Base-by-base conservation (phyloP, 345 rosid genomes). In the Ceriops zippeliana region DNA sequence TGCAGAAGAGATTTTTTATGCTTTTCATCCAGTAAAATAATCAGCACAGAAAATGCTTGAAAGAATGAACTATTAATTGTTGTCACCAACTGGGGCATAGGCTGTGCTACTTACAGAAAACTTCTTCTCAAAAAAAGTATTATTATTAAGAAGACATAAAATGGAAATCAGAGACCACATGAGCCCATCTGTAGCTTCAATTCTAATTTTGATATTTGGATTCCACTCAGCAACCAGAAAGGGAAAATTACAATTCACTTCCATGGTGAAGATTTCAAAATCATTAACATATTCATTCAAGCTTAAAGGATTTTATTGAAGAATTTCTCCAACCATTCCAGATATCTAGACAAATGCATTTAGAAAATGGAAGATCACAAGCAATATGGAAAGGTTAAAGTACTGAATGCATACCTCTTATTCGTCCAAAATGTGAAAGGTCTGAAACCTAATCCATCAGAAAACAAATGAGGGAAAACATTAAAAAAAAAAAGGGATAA, bases 371-470 rank as follows among this genome's bases (percentile, higher is more conserved):
- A 56, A 22, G 26, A 10, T 22, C 16, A 24, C 1, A 5, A 8
- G 28, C 15, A 24, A 56, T 24, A 56, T 56, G 59, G 17, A 56
- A 56, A 56, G 30, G 49, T 13, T 56, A 21, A n/a, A 24, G 13
- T 24, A 27, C 17, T 0, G 42, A 70, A 63, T 59, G 7, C 30
- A 31, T 78, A 92, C 98, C 98, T 86, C 96, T 82, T 74, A 92
- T 83, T 73, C 96, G 84, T 54, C 98, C 98, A 77, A 83, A 92
- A 82, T 87, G 93, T 42, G 98, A 92, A 68, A 88, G 87, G 66
- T 92, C 89, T 68, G 74, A 81, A 66, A 87, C 89, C 98, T 90
- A 71, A 66, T 54, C 70, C 83, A 76, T 70, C 35, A 72, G 22
- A 59, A 28, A 17, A 28, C 35, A 64, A 15, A 7, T 17, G 63